Conservation (phyloP, 164 flowering plant genomes). For the Nymphaea thermarum region DNA sequence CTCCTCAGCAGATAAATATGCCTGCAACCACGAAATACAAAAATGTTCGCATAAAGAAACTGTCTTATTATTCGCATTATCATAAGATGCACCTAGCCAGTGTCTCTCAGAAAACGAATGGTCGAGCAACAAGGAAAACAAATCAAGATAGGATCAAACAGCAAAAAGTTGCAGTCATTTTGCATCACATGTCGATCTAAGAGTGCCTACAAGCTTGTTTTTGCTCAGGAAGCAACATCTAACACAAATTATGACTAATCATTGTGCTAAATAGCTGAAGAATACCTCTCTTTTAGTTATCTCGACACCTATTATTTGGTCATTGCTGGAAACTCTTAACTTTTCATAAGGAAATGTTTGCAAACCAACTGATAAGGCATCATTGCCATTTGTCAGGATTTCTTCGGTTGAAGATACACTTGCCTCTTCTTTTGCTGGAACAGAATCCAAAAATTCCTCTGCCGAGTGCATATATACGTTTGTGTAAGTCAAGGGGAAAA, state of each 20-base stretch:
- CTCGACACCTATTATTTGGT: conserved; percentile 44
- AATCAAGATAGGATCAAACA: too few relatives aligned
- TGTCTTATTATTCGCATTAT: not conserved
- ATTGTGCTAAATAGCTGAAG: too few relatives aligned
- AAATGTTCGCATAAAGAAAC: not conserved
- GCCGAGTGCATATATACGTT: not conserved
- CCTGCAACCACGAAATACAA: conserved; percentile 18
- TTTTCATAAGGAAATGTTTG: conserved; percentile 36
- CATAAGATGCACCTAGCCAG: too few relatives aligned
- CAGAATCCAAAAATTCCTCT: not conserved
- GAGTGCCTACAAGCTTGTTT: too few relatives aligned
- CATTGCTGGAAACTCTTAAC: conserved; percentile 28
- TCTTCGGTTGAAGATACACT: not conserved
- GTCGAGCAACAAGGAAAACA: too few relatives aligned
- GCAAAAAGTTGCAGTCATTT: too few relatives aligned
- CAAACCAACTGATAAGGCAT: conserved; percentile 3
- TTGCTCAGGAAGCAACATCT: too few relatives aligned
- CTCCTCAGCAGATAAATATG: conserved; percentile 49
- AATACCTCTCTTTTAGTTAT: conserved; percentile 66
- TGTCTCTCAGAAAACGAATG: too few relatives aligned
- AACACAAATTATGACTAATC: too few relatives aligned
- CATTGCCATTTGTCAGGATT: not conserved
- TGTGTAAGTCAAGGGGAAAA: not conserved
- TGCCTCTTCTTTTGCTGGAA: not conserved
- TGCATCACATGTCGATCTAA: too few relatives aligned